A percentile compares a stretch with the other conserved stretches of the same genome.
phyloP scores from a whole-genome alignment of 2,329 filamentous ascomycete genomes.

The Allantophomopsis lycopodina region DNA sequence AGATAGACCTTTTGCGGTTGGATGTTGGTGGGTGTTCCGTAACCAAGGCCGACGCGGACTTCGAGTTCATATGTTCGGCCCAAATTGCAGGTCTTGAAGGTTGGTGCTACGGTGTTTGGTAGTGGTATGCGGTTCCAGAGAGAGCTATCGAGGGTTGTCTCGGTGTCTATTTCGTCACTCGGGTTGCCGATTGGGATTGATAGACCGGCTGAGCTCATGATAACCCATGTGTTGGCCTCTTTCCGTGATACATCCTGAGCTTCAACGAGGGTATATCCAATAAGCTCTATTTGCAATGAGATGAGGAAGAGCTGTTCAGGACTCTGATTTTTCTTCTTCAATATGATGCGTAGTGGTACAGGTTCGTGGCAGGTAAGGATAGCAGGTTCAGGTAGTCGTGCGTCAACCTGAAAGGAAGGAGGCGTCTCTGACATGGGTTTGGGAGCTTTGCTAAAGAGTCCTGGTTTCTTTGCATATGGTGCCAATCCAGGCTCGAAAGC shows the following conservation, averaged over 20 bases:
- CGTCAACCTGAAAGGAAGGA: conserved; percentile 63
- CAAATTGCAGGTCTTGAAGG: conserved; percentile 82
- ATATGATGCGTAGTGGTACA: conserved; percentile 65
- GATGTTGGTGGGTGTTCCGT: conserved; percentile 42
- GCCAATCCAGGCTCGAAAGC: conserved; percentile 30
- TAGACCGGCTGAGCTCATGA: conserved; percentile 60
- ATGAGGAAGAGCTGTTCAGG: conserved; percentile 61
- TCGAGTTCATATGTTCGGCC: conserved; percentile 72
- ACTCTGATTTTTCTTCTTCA: conserved; percentile 61
- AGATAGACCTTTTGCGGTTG: conserved; percentile 65
- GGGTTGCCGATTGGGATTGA: conserved; percentile 53
- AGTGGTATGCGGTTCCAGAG: conserved; percentile 62
- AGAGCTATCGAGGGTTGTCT: conserved; percentile 53
- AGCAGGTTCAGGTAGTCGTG: conserved; percentile 72
- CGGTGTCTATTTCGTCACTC: conserved; percentile 43
- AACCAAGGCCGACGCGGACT: conserved; percentile 63
- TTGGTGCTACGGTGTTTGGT: conserved; percentile 77
- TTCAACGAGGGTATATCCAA: conserved; percentile 66
- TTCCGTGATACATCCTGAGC: conserved; percentile 61
- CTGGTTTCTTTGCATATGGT: conserved; percentile 15
- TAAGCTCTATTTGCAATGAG: conserved; percentile 68
- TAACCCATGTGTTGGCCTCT: conserved; percentile 63
- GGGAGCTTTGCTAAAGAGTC: conserved; percentile 15
- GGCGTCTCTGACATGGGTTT: conserved; percentile 26
- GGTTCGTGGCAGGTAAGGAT: conserved; percentile 84